Conservation (phyloP, 495 filamentous ascomycete genomes). For the Talaromyces borbonicus region DNA sequence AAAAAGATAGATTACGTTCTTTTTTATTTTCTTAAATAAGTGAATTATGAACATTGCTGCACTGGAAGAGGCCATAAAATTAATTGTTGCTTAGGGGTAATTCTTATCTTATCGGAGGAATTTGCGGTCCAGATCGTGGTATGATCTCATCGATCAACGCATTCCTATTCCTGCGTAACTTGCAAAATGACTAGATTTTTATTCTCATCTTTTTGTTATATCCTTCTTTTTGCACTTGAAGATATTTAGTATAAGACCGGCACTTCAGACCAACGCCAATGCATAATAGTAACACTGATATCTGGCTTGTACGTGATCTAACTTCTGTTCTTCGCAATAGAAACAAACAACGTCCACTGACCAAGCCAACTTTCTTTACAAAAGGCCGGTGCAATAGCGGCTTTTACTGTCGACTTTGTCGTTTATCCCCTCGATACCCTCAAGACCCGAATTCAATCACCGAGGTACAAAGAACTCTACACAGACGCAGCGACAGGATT, state of each 20-base stretch:
- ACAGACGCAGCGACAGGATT: conserved; percentile 40
- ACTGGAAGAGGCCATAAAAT: too few relatives aligned
- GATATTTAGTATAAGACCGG: neutral
- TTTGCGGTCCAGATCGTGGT: neutral
- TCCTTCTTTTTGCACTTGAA: neutral
- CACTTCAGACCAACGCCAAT: conserved; percentile 10
- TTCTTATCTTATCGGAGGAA: conserved; percentile 7
- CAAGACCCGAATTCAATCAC: conserved; percentile 76
- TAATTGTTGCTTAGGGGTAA: neutral
- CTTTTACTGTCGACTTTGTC: conserved; percentile 68
- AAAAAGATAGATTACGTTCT: neutral
- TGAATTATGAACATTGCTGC: too few relatives aligned
- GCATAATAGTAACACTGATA: conserved; percentile 42
- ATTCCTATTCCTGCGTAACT: neutral
- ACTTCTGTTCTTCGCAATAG: neutral
- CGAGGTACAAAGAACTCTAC: conserved; percentile 56
- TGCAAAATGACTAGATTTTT: too few relatives aligned
- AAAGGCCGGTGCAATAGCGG: conserved; percentile 73
- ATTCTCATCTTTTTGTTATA: neutral
- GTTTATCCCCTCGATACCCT: conserved; percentile 80
- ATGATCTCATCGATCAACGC: conserved; percentile 1
- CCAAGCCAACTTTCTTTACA: neutral
- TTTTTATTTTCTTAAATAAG: too few relatives aligned
- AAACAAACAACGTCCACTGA: neutral
- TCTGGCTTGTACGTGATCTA: conserved; percentile 33